phyloP scores from a whole-genome alignment of 192 early-diverging fungal genomes.

The Borealophlyctis nickersoniae region DNA sequence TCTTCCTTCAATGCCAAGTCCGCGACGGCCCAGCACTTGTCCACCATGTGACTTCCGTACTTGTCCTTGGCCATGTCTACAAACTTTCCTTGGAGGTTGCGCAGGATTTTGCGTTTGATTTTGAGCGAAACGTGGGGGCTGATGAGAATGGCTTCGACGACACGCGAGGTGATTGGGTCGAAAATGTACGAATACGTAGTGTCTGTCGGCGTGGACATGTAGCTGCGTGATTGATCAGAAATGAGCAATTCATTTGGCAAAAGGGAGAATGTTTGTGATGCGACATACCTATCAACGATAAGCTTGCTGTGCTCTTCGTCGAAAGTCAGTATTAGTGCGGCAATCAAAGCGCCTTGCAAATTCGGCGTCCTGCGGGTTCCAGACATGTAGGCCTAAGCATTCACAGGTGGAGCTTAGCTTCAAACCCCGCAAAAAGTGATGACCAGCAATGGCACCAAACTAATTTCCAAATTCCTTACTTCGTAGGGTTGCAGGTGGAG shows the following conservation, averaged over 20 bases:
- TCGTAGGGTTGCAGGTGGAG: slow-evolving; percentile 59
- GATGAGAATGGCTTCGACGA: slow-evolving; percentile 65
- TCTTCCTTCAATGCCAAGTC: slow-evolving; percentile 72
- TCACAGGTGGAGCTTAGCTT: no score
- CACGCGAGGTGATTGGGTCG: slow-evolving; percentile 70
- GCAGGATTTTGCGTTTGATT: slow-evolving; percentile 66
- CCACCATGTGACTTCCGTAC: slow-evolving; percentile 77
- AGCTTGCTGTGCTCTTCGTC: slow-evolving; percentile 56
- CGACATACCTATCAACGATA: slow-evolving; percentile 44
- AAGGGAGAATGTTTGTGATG: no score
- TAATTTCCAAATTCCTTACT: slow-evolving; percentile 24
- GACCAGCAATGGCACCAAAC: no score
- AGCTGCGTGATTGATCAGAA: no score
- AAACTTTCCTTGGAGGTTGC: slow-evolving; percentile 54
- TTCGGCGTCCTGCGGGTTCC: slow-evolving; percentile 32
- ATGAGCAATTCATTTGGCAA: no score
- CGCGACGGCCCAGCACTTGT: slow-evolving; percentile 70
- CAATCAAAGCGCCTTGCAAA: slow-evolving; percentile 65
- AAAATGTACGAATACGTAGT: slow-evolving; percentile 54
- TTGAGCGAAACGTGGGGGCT: slow-evolving; percentile 53
- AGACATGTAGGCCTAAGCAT: background rate
- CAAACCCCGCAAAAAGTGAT: no score
- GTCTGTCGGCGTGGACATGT: slow-evolving; percentile 52
- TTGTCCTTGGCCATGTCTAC: slow-evolving; percentile 63
- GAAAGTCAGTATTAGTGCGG: slow-evolving; percentile 63